Conservation (phyloP, 1,139 yeast genomes). For the Schizosaccharomyces versatilis region DNA sequence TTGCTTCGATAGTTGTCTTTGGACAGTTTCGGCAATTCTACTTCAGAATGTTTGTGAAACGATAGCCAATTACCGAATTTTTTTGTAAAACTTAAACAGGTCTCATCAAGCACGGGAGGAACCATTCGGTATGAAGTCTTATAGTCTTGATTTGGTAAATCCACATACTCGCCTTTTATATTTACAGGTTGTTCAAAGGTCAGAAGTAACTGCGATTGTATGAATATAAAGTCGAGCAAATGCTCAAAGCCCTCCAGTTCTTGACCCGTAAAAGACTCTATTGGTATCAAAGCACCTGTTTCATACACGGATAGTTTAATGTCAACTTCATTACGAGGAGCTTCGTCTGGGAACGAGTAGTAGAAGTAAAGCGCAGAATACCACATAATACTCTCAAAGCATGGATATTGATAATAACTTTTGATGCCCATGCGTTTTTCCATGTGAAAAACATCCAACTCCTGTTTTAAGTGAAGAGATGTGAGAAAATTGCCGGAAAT, state of each 20-base stretch:
- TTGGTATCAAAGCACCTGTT: background rate
- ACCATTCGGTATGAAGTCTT: background rate
- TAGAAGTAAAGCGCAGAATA: conserved; percentile 20
- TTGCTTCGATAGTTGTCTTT: no score
- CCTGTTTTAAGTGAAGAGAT: conserved; percentile 36
- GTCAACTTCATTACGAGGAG: background rate
- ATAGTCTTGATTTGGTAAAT: background rate
- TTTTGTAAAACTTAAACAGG: background rate
- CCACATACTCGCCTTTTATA: background rate
- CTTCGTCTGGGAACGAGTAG: background rate
- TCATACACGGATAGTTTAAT: background rate
- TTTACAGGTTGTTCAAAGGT: background rate
- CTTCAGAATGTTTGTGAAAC: background rate
- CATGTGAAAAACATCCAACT: conserved; percentile 36
- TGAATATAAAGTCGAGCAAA: background rate
- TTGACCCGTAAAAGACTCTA: background rate
- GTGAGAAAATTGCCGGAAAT: conserved; percentile 78
- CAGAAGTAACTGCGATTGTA: background rate
- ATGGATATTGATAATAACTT: conserved; percentile 53
- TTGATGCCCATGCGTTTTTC: conserved; percentile 57
- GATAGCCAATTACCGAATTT: background rate
- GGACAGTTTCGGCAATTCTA: no score
- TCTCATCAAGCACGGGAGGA: background rate
- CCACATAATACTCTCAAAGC: conserved; percentile 53
- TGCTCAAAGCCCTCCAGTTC: background rate